Evolutionary conservation across 1,284 basidiomycete species (phyloP).

Genomic region (Thelephora terrestris): DNA sequence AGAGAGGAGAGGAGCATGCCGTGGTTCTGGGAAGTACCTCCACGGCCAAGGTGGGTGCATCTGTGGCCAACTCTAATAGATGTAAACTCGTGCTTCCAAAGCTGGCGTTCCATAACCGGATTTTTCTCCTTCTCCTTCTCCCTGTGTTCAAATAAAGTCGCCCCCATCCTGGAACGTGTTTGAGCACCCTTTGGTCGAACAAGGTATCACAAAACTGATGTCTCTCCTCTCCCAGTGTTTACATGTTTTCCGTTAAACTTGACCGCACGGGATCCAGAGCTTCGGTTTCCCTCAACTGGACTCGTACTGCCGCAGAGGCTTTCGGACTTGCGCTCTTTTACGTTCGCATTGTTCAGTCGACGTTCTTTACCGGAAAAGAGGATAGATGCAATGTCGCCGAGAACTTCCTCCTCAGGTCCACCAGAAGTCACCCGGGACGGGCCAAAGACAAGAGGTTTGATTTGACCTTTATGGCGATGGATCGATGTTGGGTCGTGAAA

Average conservation of each 20-base stretch:
- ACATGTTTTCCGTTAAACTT: slow-evolving; percentile 64
- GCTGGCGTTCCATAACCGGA: no score
- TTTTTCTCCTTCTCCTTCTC: slow-evolving; percentile 10
- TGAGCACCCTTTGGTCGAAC: slow-evolving; percentile 59
- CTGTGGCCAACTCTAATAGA: no score
- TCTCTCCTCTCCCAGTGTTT: slow-evolving; percentile 75
- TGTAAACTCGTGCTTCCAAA: no score
- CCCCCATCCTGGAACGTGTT: slow-evolving; percentile 18
- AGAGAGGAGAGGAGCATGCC: no score
- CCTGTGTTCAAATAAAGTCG: no score
- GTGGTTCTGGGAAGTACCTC: no score
- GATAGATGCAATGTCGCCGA: slow-evolving; percentile 77
- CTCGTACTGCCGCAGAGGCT: slow-evolving; percentile 69
- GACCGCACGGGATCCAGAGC: slow-evolving; percentile 70
- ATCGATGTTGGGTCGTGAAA: slow-evolving; percentile 51
- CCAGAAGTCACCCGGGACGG: slow-evolving; percentile 39
- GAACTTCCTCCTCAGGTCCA: slow-evolving; percentile 63
- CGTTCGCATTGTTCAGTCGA: slow-evolving; percentile 70
- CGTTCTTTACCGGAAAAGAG: slow-evolving; percentile 74
- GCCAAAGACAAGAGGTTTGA: slow-evolving; percentile 64
- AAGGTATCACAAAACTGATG: slow-evolving; percentile 89
- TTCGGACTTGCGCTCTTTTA: slow-evolving; percentile 71
- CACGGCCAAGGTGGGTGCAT: no score
- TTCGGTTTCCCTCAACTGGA: slow-evolving; percentile 70
- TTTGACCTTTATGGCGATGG: slow-evolving; percentile 48